These are phyloP conservation scores for Penicillium steckii DNA, from an alignment of 495 filamentous ascomycete species.

Conservation along the genomic window DNA sequence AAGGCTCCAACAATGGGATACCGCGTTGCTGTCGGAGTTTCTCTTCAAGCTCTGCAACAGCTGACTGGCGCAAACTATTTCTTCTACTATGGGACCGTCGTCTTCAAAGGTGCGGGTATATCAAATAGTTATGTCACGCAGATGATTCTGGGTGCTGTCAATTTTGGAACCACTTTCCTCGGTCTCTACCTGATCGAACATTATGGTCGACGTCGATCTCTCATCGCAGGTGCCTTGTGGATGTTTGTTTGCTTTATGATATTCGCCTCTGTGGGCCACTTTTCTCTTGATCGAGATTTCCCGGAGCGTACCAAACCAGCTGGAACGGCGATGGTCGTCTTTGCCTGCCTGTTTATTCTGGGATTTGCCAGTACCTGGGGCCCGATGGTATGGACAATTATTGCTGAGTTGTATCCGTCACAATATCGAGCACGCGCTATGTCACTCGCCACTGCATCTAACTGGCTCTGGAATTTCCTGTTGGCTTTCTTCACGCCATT, in stretches of 20 bases:
- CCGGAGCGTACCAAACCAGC: conserved; percentile 54
- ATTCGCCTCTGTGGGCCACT: conserved; percentile 66
- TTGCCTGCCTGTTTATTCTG: conserved; percentile 63
- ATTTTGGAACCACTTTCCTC: conserved; percentile 67
- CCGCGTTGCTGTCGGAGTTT: conserved; percentile 62
- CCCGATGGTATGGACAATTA: conserved; percentile 77
- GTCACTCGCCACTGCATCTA: conserved; percentile 73
- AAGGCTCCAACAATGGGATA: conserved; percentile 66
- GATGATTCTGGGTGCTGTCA: conserved; percentile 71
- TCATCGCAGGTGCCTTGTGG: conserved; percentile 65
- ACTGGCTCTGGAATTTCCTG: conserved; percentile 89
- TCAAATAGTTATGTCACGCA: conserved; percentile 66
- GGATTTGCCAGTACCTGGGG: conserved; percentile 71
- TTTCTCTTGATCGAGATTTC: conserved; percentile 50
- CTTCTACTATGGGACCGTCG: conserved; percentile 75
- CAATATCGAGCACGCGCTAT: conserved; percentile 72
- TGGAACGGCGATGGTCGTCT: conserved; percentile 69
- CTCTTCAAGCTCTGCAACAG: conserved; percentile 54
- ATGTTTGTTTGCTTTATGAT: conserved; percentile 72
- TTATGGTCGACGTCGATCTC: conserved; percentile 64
- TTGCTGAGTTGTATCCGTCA: conserved; percentile 76
- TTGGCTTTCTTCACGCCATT: conserved; percentile 79
- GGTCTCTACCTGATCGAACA: conserved; percentile 69
- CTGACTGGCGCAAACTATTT: conserved; percentile 56
- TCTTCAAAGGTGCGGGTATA: conserved; percentile 66